phyloP scores from a whole-genome alignment of 768 basidiomycete genomes.

The Rhodocollybia butyracea region DNA sequence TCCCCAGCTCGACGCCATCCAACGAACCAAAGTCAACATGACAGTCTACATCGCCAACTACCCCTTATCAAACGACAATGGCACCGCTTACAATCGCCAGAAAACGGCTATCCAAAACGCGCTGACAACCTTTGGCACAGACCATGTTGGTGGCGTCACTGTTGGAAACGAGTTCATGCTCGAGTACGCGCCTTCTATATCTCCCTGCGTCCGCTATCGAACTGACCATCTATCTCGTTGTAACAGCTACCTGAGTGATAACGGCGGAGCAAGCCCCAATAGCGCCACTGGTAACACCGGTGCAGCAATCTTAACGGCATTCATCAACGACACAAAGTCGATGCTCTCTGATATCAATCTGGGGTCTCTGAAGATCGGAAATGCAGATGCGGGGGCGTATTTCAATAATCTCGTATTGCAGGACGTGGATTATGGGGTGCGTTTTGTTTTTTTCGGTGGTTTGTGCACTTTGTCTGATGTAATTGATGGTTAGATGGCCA shows the following conservation, averaged over 20 bases:
- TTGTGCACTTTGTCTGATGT: neutral
- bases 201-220: neutral
- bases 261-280: conserved; percentile 54
- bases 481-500: conserved; percentile 57
- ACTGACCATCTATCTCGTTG: neutral
- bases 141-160: conserved; percentile 74
- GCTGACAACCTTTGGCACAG: conserved; percentile 72
- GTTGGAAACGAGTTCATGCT: conserved; percentile 93
- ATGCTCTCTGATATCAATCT: conserved; percentile 56
- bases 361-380: conserved; percentile 64
- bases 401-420: conserved; percentile 72
- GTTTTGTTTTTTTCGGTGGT: conserved; percentile 18
- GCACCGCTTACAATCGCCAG: conserved; percentile 72
- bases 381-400: conserved; percentile 81
- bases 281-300: conserved; percentile 56
- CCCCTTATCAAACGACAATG: conserved; percentile 49
- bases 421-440: conserved; percentile 66
- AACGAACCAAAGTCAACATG: conserved; percentile 86
- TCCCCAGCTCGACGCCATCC: conserved; percentile 76
- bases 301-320: conserved; percentile 58
- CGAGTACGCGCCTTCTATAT: conserved; percentile 43
- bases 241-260: conserved; percentile 51
- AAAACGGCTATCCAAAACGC: conserved; percentile 61
- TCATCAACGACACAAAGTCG: conserved; percentile 64
- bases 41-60: conserved; percentile 77